phyloP scores from a whole-genome alignment of 352 stramenopile genomes.

The Phytophthora fragariaefolia region DNA sequence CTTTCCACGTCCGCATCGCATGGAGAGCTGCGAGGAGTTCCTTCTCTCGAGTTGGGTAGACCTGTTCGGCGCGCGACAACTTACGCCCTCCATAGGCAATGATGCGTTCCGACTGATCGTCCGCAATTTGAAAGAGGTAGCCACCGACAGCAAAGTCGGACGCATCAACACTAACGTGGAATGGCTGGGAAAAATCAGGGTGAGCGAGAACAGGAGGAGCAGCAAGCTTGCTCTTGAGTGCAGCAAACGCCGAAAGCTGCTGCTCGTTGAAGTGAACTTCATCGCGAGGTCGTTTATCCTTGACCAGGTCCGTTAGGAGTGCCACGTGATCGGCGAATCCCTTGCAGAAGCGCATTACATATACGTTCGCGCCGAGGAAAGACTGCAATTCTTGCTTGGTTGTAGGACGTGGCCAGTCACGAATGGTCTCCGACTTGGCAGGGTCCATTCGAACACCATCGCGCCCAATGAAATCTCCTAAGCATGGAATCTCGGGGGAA shows the following conservation, averaged over 20 bases:
- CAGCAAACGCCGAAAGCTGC: not conserved
- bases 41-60: no score
- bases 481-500: not conserved
- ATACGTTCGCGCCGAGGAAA: slow-evolving; percentile 12
- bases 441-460: slow-evolving; percentile 20
- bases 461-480: not conserved
- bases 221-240: no score
- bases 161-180: no score
- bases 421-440: not conserved
- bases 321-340: slow-evolving; percentile 6
- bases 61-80: no score
- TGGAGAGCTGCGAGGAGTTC: no score
- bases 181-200: no score
- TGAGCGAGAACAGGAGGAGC: no score
- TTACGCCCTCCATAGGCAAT: no score
- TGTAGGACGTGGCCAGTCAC: slow-evolving; percentile 8
- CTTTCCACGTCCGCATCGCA: no score
- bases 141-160: no score
- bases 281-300: not conserved
- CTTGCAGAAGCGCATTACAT: slow-evolving; percentile 13
- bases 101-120: no score
- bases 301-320: slow-evolving; percentile 2
- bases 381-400: slow-evolving; percentile 20
- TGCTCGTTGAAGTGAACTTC: not conserved
- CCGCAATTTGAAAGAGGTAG: no score